Evolutionary conservation across 2,329 filamentous ascomycete species (phyloP).

Genomic region (Cladosporium velox): DNA sequence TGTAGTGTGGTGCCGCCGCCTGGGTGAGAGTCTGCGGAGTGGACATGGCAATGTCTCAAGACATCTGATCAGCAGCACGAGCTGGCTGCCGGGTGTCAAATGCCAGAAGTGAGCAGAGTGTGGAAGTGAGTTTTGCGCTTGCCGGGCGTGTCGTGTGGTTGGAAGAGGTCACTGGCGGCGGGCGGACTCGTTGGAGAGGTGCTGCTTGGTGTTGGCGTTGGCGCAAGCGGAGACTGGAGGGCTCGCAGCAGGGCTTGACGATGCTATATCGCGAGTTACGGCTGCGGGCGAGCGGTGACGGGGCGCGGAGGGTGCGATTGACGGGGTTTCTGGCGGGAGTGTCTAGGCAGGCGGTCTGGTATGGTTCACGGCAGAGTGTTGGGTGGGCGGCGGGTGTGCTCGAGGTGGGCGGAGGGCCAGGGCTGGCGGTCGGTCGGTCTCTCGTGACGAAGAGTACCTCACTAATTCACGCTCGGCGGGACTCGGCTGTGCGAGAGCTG

Average conservation of each 20-base stretch:
- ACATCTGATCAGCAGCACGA: constrained; percentile 21
- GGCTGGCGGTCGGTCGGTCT: constrained; percentile 4
- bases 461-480: constrained; percentile 16
- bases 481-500: constrained; percentile 17
- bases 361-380: neutral
- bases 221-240: constrained; percentile 13
- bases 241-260: constrained; percentile 14
- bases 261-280: constrained; percentile 10
- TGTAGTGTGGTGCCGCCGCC: constrained; percentile 34
- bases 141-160: neutral
- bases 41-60: constrained; percentile 31
- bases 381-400: neutral
- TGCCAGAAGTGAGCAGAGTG: neutral
- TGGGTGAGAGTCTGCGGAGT: constrained; percentile 37
- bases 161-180: constrained; percentile 6
- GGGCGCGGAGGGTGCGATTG: constrained; percentile 8
- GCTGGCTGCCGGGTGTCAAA: constrained; percentile 10
- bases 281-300: neutral
- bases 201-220: neutral
- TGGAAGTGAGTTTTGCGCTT: neutral
- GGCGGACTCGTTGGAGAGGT: constrained; percentile 11
- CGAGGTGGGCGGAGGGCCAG: neutral
- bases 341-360: neutral
- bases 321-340: neutral
- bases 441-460: constrained; percentile 16